These are phyloP conservation scores for Russula olivacea DNA, from an alignment of 768 basidiomycete species.

Conservation along the genomic window DNA sequence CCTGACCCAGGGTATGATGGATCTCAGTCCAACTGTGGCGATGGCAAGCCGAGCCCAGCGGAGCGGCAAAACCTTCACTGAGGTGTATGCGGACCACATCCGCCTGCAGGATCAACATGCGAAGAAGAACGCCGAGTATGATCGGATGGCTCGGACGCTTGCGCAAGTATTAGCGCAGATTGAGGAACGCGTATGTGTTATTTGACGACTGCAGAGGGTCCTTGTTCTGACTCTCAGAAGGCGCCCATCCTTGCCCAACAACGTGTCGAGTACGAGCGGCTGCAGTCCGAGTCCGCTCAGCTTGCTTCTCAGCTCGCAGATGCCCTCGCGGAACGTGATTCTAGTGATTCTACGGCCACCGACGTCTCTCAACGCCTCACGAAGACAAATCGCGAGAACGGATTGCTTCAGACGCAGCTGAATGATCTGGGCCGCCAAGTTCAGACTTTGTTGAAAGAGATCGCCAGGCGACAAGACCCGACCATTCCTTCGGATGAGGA, in stretches of 20 bases:
- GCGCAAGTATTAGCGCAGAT: slow-evolving; percentile 81
- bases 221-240: slow-evolving; percentile 37
- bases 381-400: slow-evolving; percentile 25
- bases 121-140: slow-evolving; percentile 74
- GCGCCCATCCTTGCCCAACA: slow-evolving; percentile 86
- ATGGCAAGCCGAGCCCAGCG: slow-evolving; percentile 78
- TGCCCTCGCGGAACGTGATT: slow-evolving; percentile 71
- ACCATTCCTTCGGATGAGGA: slow-evolving; percentile 70
- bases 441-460: slow-evolving; percentile 67
- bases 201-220: neutral
- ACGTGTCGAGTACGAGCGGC: slow-evolving; percentile 79
- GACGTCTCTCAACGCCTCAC: slow-evolving; percentile 39
- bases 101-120: slow-evolving; percentile 77
- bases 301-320: slow-evolving; percentile 75
- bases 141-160: slow-evolving; percentile 72
- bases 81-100: too few species aligned
- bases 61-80: slow-evolving; percentile 85
- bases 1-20: too few species aligned
- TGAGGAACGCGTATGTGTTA: slow-evolving; percentile 67
- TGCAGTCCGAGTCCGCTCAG: slow-evolving; percentile 72
- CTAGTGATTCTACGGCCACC: slow-evolving; percentile 46
- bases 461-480: slow-evolving; percentile 79
- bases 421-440: slow-evolving; percentile 50
- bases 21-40: slow-evolving; percentile 81
- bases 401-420: slow-evolving; percentile 22